phyloP scores from a whole-genome alignment of 164 flowering plant genomes.

The Euptelea pleiosperma region DNA sequence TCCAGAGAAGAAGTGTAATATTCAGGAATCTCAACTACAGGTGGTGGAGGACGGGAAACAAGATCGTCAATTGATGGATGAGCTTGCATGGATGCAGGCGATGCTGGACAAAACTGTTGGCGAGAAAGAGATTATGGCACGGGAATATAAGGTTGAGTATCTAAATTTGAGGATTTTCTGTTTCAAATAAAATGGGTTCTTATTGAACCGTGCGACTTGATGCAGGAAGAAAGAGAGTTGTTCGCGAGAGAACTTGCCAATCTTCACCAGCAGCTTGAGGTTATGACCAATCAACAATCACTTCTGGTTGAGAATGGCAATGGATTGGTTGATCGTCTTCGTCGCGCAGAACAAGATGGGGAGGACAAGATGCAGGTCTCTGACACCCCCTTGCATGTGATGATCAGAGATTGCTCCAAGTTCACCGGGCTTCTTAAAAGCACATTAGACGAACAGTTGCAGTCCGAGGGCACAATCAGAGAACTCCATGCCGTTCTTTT shows the following conservation, averaged over 20 bases:
- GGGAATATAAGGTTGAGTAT: constrained; percentile 37
- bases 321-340: constrained; percentile 16
- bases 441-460: constrained; percentile 34
- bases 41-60: constrained; percentile 29
- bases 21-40: constrained; percentile 11
- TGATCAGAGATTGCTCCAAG: constrained; percentile 51
- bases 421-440: constrained; percentile 23
- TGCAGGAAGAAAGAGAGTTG: constrained; percentile 67
- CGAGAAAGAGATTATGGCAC: constrained; percentile 45
- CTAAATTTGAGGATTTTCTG: not conserved
- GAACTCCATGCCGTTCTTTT: constrained; percentile 45
- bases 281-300: constrained; percentile 21
- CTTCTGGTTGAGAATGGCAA: constrained; percentile 20
- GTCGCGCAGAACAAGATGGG: constrained; percentile 22
- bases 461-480: constrained; percentile 39
- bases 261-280: constrained; percentile 39
- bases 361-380: constrained; percentile 10
- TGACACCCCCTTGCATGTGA: constrained; percentile 29
- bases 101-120: constrained; percentile 37
- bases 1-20: constrained; percentile 24
- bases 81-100: constrained; percentile 41
- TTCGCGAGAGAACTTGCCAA: constrained; percentile 33
- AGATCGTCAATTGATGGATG: constrained; percentile 28
- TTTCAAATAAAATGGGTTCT: not conserved
- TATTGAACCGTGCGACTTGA: constrained; percentile 8